Evolutionary conservation across 176 grass and related monocot species (phyloP).

Genomic region (Paspalum vaginatum): DNA sequence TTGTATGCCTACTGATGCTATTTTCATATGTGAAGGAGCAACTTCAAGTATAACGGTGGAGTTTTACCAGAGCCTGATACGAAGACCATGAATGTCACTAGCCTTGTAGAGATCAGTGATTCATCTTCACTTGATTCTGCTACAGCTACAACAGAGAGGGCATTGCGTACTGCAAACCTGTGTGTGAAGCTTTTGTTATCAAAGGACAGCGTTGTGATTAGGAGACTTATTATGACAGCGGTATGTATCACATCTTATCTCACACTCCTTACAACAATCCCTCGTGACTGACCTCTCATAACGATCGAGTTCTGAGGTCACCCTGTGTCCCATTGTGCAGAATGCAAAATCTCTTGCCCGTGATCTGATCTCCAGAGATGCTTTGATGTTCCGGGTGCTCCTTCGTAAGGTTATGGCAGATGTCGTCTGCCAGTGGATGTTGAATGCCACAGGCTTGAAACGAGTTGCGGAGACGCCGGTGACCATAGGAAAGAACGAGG

Average conservation of each 20-base stretch:
- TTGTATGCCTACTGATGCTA: background rate
- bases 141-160: conserved; percentile 38
- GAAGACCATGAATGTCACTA: conserved; percentile 23
- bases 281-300: background rate
- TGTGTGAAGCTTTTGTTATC: conserved; percentile 62
- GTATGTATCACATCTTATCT: conserved; percentile 38
- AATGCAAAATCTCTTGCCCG: conserved; percentile 49
- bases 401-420: conserved; percentile 46
- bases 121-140: conserved; percentile 28
- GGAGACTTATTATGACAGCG: conserved; percentile 70
- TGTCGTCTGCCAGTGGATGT: conserved; percentile 61
- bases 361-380: conserved; percentile 63
- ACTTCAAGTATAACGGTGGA: conserved; percentile 38
- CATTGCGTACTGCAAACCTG: conserved; percentile 48
- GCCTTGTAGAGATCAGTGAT: conserved; percentile 36
- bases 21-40: conserved; percentile 43
- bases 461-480: background rate
- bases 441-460: conserved; percentile 34
- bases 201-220: conserved; percentile 58
- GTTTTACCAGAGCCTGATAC: conserved; percentile 37
- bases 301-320: conserved; percentile 2
- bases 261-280: background rate
- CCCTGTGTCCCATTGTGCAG: conserved; percentile 15
- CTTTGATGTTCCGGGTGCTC: conserved; percentile 44
- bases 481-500: background rate